phyloP scores from a whole-genome alignment of 2,329 filamentous ascomycete species.

The Alternaria sp. region DNA sequence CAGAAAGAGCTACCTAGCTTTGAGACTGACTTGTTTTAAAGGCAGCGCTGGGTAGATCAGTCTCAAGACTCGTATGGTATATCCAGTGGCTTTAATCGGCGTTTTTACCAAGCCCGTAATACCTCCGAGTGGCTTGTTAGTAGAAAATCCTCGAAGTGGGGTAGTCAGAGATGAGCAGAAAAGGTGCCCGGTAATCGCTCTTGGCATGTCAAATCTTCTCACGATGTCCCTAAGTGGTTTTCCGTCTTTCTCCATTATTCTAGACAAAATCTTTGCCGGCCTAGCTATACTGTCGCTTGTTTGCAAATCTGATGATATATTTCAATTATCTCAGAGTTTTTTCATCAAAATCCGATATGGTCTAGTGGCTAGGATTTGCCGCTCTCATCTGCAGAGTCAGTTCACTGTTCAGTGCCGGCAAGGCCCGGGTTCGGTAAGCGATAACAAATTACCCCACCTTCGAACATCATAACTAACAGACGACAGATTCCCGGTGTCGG shows the following conservation, averaged over 20 bases:
- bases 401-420: conserved; percentile 21
- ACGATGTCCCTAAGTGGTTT: background rate
- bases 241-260: rapidly evolving
- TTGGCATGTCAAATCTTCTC: background rate
- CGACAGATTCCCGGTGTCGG: conserved; percentile 24
- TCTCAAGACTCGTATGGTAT: background rate
- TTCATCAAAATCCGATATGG: conserved; percentile 22
- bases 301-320: background rate
- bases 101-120: background rate
- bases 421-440: conserved; percentile 21
- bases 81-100: background rate
- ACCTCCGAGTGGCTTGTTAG: background rate
- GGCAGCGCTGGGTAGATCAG: background rate
- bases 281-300: background rate
- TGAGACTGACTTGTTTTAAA: background rate
- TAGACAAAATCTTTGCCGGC: too few species aligned
- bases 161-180: background rate
- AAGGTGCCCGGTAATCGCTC: background rate
- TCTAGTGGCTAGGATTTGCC: conserved; percentile 27
- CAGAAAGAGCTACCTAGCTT: background rate
- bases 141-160: conserved; percentile 3
- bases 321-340: rapidly evolving
- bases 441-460: background rate
- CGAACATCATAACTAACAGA: background rate
- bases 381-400: conserved; percentile 21